Base-by-base conservation (phyloP, 257 asterid species). In the Striga asiatica region DNA sequence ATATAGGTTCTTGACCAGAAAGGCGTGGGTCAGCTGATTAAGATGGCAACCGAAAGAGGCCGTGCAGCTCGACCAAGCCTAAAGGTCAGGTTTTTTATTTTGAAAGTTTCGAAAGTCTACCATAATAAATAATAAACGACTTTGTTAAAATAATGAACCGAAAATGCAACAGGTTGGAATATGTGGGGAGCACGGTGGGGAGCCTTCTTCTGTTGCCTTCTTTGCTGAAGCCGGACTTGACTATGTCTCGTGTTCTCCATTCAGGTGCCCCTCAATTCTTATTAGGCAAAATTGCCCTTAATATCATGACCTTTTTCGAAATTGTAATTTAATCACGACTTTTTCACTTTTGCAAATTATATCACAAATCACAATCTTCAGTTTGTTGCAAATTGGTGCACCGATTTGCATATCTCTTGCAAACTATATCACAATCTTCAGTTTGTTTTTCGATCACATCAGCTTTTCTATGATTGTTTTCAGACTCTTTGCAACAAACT, bases 101-200 rank as follows among this genome's bases (percentile, higher is more conserved):
- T 38, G 19, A 4, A 38, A 38, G 48, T 9, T 38, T 38, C n/a
- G n/a, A n/a, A n/a, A n/a, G n/a, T n/a, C n/a, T n/a, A n/a, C n/a
- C n/a, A n/a, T n/a, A n/a, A n/a, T n/a, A 7, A 10, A 38, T 38
- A 38, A 38, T 4, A 12, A 38, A 39, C 35, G 9, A 29, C 8
- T 29, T 29, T 7, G 35, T 3, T 29, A 3, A 29, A 29, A 7
- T 45, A 8, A 2, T 19, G 18, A 27, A 14, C 11, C n/a, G 34
- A 9, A 48, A 12, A 8, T 21, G 52, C n/a, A n/a, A 32, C 81
- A 89, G 98, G 74, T 91, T 7, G 97, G 97, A 49, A 84, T 91
- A 18, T 87, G 98, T 60, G 98, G 98, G 38, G 96, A 87, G 71
- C 96, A 87, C 48, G 96, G 97, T 2, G 96, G 98, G 48, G 97